Conservation (phyloP, 495 filamentous ascomycete genomes). For the Hypoxylon trugodes region DNA sequence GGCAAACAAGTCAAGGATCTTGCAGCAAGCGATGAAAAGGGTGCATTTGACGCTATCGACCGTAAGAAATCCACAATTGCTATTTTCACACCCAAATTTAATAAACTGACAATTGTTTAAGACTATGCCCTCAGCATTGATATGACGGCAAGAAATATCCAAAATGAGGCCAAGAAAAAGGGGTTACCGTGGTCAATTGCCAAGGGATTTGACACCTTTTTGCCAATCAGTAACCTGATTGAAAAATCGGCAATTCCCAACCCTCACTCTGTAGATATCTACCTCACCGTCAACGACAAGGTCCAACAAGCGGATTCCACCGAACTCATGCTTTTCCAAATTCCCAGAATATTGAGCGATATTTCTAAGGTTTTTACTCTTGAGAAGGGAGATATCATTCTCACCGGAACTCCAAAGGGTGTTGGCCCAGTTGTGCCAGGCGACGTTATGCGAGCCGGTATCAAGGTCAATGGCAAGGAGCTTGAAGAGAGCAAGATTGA, state of each 20-base stretch:
- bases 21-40: conserved; percentile 67
- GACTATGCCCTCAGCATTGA: conserved; percentile 88
- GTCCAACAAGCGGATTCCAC: conserved; percentile 84
- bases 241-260: conserved; percentile 79
- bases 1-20: conserved; percentile 80
- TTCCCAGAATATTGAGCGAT: conserved; percentile 86
- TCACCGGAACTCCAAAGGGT: conserved; percentile 97
- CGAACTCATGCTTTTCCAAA: conserved; percentile 87
- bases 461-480: conserved; percentile 83
- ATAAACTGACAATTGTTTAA: conserved; percentile 44
- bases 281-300: conserved; percentile 79
- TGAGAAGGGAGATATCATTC: conserved; percentile 87
- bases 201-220: conserved; percentile 98
- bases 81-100: background rate
- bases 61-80: conserved; percentile 47
- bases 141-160: conserved; percentile 92
- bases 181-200: conserved; percentile 95
- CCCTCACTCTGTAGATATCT: conserved; percentile 87
- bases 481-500: conserved; percentile 86
- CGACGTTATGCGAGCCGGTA: conserved; percentile 87
- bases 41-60: conserved; percentile 68
- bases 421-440: conserved; percentile 86
- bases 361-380: conserved; percentile 95
- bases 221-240: conserved; percentile 82
- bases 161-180: conserved; percentile 96